Evolutionary conservation across 148 eudicot species (phyloP), one percentile per base, ranked within the genome.

Genomic region (Dianthus caryophyllus): DNA sequence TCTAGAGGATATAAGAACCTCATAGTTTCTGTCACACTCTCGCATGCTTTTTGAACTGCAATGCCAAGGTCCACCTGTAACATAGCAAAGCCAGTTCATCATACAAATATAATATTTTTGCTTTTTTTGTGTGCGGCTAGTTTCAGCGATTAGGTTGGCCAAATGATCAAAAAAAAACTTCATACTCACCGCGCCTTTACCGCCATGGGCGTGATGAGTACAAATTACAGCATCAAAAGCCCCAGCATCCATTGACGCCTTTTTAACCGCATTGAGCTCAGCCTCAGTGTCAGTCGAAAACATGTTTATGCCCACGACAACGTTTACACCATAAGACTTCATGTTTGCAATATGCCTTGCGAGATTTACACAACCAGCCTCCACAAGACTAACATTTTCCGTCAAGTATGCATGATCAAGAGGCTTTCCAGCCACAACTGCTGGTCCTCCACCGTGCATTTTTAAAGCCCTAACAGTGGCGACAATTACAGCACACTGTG

Each of bases 381-480:
- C 91, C 63, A 95, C 99, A 72, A 95, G 90, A 66, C 78, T 69
- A 59, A 95, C 87, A 81, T 95, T 90, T 79, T 95, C 97, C 48
- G 93, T 88, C 62, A 83, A 61, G 77, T 95, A 95, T 24, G 96
- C 93, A 52, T 58, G 81, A 79, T 95, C 97, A 66, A 95, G 93
- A 46, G 97, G 89, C 87, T 64, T 95, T 65, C 99, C 99, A 25
- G 97, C 99, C 33, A 79, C 87, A 64, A 95, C 99, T 64, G 81
- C 78, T 17, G 98, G 99, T 64, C 99, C 99, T 43, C 99, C 99
- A 71, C 99, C 99, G 62, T 95, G 99, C 99, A 95, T 95, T 77
- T 95, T 95, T 48, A 95, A 78, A 67, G 99, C 99, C 84, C 99
- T 87, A 17, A 95, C 71, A 21, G 99, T 95, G 1, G 99, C 99